These are phyloP conservation scores for Colletotrichum spinosum DNA, from an alignment of 2,329 filamentous ascomycete species.

Conservation along the genomic window DNA sequence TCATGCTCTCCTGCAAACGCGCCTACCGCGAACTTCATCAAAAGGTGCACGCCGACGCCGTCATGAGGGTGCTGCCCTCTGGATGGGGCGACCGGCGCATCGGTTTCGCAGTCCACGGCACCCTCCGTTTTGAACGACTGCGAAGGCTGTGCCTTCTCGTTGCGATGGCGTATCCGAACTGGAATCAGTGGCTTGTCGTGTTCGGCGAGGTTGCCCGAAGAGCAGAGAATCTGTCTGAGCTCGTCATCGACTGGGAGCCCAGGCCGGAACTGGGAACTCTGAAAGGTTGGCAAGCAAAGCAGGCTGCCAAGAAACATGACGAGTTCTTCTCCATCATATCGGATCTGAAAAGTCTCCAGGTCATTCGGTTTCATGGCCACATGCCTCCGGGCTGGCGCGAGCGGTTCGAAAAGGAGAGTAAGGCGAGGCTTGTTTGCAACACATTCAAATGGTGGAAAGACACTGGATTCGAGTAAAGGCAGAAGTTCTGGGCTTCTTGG, in stretches of 20 bases:
- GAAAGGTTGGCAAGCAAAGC: conserved; percentile 27
- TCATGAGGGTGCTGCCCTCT: conserved; percentile 42
- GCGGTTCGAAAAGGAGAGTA: conserved; percentile 17
- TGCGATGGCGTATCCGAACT: conserved; percentile 44
- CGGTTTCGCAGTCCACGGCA: conserved; percentile 46
- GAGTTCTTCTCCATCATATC: conserved; percentile 26
- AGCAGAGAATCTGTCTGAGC: conserved; percentile 36
- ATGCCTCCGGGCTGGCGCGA: conserved; percentile 27
- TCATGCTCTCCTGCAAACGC: conserved; percentile 46
- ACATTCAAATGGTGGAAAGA: conserved; percentile 33
- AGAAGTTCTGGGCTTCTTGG: not conserved
- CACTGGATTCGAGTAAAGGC: conserved; percentile 19
- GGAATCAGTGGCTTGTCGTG: conserved; percentile 46
- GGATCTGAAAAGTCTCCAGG: conserved; percentile 17
- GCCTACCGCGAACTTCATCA: conserved; percentile 44
- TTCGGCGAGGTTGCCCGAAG: conserved; percentile 40
- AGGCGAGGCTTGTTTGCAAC: conserved; percentile 11
- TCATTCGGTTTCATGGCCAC: conserved; percentile 20
- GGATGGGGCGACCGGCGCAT: conserved; percentile 40
- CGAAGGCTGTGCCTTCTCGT: conserved; percentile 42
- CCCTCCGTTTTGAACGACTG: conserved; percentile 43
- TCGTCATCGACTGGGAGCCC: conserved; percentile 47
- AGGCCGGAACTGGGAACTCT: conserved; percentile 20
- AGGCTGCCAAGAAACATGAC: conserved; percentile 24
- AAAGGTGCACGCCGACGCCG: conserved; percentile 41